A percentile compares a stretch with the other conserved stretches of the same genome.
These are phyloP conservation scores for Collybia sordida DNA, from an alignment of 768 basidiomycete species.

Conservation along the genomic window DNA sequence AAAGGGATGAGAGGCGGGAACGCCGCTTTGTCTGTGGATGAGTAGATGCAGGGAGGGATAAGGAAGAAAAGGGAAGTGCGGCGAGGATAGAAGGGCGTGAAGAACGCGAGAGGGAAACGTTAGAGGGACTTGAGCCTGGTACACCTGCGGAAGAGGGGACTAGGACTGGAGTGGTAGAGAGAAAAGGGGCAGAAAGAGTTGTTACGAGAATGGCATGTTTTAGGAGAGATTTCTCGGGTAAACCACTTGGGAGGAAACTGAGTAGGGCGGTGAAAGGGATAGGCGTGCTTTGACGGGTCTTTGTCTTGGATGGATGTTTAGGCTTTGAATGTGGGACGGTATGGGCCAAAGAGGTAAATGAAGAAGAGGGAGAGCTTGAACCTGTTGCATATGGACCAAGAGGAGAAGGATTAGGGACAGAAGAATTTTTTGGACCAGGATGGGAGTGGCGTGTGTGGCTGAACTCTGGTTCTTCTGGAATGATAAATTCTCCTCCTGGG, in stretches of 20 bases:
- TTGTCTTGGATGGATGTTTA: not conserved
- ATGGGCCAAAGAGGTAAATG: not conserved
- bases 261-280: constrained; percentile 40
- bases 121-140: too few relatives aligned
- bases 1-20: constrained; percentile 10
- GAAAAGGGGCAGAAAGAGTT: constrained; percentile 36
- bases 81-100: constrained; percentile 6
- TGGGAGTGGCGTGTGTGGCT: not conserved
- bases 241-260: constrained; percentile 38
- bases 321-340: not conserved
- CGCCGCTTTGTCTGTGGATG: not conserved
- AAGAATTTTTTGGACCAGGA: not conserved
- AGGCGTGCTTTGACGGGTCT: constrained; percentile 9
- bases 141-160: too few relatives aligned
- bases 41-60: not conserved
- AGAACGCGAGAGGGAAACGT: constrained; percentile 6
- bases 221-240: constrained; percentile 40
- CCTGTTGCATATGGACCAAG: not conserved
- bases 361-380: not conserved
- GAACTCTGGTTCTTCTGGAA: constrained; percentile 22
- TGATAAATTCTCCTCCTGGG: constrained; percentile 31
- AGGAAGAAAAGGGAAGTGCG: not conserved
- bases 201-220: constrained; percentile 45
- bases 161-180: constrained; percentile 16
- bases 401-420: constrained; percentile 4